These are phyloP conservation scores for Quercus wislizeni DNA, from an alignment of 306 rosid species.

Conservation along the genomic window DNA sequence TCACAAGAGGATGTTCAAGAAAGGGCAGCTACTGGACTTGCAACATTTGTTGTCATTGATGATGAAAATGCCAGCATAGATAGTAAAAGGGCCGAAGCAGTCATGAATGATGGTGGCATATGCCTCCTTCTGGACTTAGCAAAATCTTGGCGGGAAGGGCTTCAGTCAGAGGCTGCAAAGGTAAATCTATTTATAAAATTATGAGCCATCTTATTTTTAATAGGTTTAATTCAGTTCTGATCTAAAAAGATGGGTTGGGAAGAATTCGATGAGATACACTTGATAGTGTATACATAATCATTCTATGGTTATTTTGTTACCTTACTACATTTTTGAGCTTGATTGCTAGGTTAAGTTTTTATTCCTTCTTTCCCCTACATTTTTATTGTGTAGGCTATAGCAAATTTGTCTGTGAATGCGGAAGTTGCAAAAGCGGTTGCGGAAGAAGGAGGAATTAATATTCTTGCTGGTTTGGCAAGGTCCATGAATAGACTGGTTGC, in stretches of 20 bases:
- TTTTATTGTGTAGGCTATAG: conserved; percentile 70
- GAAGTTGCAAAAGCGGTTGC: conserved; percentile 98
- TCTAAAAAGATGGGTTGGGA: conserved; percentile 9
- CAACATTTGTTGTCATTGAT: conserved; percentile 97
- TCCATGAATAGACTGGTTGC: conserved; percentile 96
- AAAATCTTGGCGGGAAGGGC: conserved; percentile 98
- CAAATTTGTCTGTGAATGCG: conserved; percentile 95
- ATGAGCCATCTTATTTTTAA: conserved; percentile 7
- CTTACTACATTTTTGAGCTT: background rate
- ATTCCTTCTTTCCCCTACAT: conserved; percentile 7
- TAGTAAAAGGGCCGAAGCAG: conserved; percentile 93
- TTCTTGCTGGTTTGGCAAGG: conserved; percentile 97
- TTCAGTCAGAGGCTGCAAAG: conserved; percentile 99
- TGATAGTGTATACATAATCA: background rate
- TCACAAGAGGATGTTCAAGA: conserved; percentile 98
- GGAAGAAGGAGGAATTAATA: conserved; percentile 93
- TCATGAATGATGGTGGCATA: conserved; percentile 96
- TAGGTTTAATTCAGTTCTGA: background rate
- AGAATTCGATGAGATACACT: conserved; percentile 13
- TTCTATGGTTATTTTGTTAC: conserved; percentile 2
- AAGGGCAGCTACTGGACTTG: conserved; percentile 99
- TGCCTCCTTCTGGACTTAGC: conserved; percentile 88
- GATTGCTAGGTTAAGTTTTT: background rate
- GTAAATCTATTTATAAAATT: conserved; percentile 32
- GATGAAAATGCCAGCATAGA: conserved; percentile 97